Conservation (phyloP, 2,329 filamentous ascomycete genomes). For the Botrytis hyacinthi region DNA sequence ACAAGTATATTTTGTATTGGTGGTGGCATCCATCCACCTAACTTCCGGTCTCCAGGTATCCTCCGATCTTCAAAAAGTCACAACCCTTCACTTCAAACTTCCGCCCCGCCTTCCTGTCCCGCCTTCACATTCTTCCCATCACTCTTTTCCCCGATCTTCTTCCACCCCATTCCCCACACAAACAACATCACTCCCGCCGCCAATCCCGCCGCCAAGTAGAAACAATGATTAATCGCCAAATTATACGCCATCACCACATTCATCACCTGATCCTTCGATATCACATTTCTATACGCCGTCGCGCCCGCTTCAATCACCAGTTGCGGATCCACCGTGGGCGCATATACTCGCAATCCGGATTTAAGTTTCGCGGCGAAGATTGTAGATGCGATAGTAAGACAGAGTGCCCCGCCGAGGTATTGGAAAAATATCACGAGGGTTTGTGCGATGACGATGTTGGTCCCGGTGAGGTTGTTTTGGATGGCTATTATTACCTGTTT, state of each 20-base stretch:
- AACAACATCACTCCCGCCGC: neutral
- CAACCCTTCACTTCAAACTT: neutral
- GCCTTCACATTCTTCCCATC: neutral
- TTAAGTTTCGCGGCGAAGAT: conserved; percentile 34
- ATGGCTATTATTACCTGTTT: neutral
- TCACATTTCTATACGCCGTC: conserved; percentile 41
- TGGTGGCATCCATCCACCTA: too few relatives aligned
- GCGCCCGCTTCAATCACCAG: conserved; percentile 44
- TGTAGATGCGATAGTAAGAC: conserved; percentile 36
- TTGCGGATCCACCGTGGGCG: conserved; percentile 38
- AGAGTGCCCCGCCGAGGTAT: conserved; percentile 24
- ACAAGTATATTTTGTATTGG: too few relatives aligned
- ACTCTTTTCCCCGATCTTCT: neutral
- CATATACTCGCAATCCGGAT: conserved; percentile 38
- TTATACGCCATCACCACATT: conserved; percentile 45
- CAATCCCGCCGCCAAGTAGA: neutral
- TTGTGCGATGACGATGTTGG: neutral
- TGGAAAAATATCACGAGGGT: conserved; percentile 2
- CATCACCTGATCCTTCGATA: conserved; percentile 37
- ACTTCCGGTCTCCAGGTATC: neutral
- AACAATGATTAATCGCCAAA: conserved; percentile 27
- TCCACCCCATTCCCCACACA: neutral
- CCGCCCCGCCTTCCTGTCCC: neutral
- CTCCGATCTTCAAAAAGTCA: neutral
- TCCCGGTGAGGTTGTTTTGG: neutral